Base-by-base conservation (phyloP, 129 eudicot genomes). In the Sambucus nigra region DNA sequence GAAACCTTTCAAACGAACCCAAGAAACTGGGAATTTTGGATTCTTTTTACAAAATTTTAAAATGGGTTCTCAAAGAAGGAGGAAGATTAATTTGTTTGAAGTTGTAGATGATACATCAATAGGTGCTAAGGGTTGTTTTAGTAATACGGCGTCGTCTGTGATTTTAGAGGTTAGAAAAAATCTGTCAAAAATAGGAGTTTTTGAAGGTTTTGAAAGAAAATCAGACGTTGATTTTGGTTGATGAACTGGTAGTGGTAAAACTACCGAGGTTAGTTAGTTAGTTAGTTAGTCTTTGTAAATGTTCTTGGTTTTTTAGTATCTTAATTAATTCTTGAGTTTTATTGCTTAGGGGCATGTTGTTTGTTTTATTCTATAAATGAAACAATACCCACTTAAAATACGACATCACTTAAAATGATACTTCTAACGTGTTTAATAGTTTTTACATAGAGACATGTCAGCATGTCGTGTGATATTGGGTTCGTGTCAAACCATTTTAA, bases 201-300 rank as follows among this genome's bases (percentile, higher is more conserved):
- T 59, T 92, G 10, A 71, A 75, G 71, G 96, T 53, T 0, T 55
- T 86, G 7, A 86, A 57, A 18, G 78, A 58, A 12, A 92, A 80
- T 63, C 96, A 92, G 59, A 86, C 81, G 27, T 71, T 92, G 3
- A 80, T 92, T 16, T 57, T 92, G 46, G 99, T 92, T 27, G 96
- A 94, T 46, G 96, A 92, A 86, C 99, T 21, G 96, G 99, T 35
- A 86, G 99, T 75, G 99, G 99, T 51, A 92, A 92, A 80, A 86
- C 96, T 0, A 92, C 96, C 24, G 96, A 86, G 99, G 99, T 92
- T 32, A 13, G 71, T 55, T 32, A 16, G 71, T n/a, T n/a, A n/a
- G n/a, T 55, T 12, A 21, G 2, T 26, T 49, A 61, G n/a, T 48
- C 21, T 10, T 17, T 25, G 26, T 19, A 29, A 21, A 4, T 44